A percentile compares a stretch with the other conserved stretches of the same genome.
Evolutionary conservation across 2,329 filamentous ascomycete genomes (phyloP).

Genomic region (Clarireedia sp.): DNA sequence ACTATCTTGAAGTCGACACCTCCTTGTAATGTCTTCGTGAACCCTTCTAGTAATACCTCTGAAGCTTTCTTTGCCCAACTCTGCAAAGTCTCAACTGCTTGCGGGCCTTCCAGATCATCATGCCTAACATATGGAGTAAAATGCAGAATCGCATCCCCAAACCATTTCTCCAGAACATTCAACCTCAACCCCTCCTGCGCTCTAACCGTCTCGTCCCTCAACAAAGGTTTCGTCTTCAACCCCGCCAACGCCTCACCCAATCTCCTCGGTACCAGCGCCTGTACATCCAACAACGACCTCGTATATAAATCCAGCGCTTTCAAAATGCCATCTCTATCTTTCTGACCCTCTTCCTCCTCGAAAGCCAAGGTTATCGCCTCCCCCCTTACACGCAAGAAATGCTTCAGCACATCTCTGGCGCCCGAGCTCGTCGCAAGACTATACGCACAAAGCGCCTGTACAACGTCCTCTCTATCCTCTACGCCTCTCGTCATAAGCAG

Average conservation of each 20-base stretch:
- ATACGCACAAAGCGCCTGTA: conserved; percentile 73
- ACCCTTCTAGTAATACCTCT: conserved; percentile 51
- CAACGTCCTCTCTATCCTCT: conserved; percentile 42
- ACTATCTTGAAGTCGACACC: conserved; percentile 61
- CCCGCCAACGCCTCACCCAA: conserved; percentile 61
- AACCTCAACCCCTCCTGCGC: conserved; percentile 63
- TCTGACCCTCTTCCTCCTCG: conserved; percentile 41
- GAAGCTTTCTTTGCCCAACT: conserved; percentile 57
- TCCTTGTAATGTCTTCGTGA: conserved; percentile 50
- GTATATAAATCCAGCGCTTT: conserved; percentile 66
- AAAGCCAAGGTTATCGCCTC: conserved; percentile 60
- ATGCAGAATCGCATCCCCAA: conserved; percentile 71
- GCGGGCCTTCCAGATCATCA: conserved; percentile 59
- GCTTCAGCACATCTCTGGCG: conserved; percentile 66
- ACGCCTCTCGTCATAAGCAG: conserved; percentile 49
- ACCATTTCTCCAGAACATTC: conserved; percentile 72
- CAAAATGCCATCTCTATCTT: conserved; percentile 41
- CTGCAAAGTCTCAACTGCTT: conserved; percentile 52
- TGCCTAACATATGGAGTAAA: conserved; percentile 85
- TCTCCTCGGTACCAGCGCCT: conserved; percentile 63
- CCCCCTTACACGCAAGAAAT: conserved; percentile 68
- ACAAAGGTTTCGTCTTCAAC: conserved; percentile 61
- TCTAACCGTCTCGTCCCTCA: conserved; percentile 63
- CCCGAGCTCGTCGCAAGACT: conserved; percentile 75
- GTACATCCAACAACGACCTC: conserved; percentile 68